Conservation (phyloP, 1,284 basidiomycete genomes). For the Ceratorhiza oryzae-sativae region DNA sequence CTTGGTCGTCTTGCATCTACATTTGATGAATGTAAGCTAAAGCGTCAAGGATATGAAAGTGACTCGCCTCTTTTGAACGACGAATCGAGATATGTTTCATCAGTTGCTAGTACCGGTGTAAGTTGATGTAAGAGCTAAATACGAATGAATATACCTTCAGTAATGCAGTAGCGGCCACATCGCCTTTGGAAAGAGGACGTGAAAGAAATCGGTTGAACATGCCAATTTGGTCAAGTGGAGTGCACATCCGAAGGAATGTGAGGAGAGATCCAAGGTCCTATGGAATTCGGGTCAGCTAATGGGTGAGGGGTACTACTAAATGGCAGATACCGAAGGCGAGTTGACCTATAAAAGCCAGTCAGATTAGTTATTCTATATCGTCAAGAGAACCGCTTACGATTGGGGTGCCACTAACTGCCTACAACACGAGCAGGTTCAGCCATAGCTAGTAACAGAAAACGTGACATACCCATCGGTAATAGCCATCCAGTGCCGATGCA, state of each 20-base stretch:
- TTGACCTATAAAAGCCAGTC: slow-evolving; percentile 66
- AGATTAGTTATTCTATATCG: slow-evolving; percentile 21
- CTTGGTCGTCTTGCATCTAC: slow-evolving; percentile 78
- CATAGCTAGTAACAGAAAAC: slow-evolving; percentile 38
- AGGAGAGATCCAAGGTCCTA: slow-evolving; percentile 87
- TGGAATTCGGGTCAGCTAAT: slow-evolving; percentile 2
- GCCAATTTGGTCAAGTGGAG: slow-evolving; percentile 79
- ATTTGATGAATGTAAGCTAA: slow-evolving; percentile 37
- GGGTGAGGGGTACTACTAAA: not conserved
- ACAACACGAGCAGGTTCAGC: slow-evolving; percentile 22
- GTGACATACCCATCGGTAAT: slow-evolving; percentile 71
- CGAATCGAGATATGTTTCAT: slow-evolving; percentile 85
- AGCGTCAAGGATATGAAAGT: not conserved
- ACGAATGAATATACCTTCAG: slow-evolving; percentile 61
- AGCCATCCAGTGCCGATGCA: slow-evolving; percentile 69
- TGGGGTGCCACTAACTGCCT: slow-evolving; percentile 79
- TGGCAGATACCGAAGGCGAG: slow-evolving; percentile 63
- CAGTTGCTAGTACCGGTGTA: slow-evolving; percentile 63
- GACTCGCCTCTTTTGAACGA: slow-evolving; percentile 78
- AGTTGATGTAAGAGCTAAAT: not conserved
- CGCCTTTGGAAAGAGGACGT: slow-evolving; percentile 73
- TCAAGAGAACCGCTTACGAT: slow-evolving; percentile 62
- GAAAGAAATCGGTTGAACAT: slow-evolving; percentile 79
- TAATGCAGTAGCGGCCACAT: slow-evolving; percentile 69
- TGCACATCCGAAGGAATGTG: slow-evolving; percentile 80